Conservation (phyloP, 352 stramenopile species). For the Pythium monospermum region DNA sequence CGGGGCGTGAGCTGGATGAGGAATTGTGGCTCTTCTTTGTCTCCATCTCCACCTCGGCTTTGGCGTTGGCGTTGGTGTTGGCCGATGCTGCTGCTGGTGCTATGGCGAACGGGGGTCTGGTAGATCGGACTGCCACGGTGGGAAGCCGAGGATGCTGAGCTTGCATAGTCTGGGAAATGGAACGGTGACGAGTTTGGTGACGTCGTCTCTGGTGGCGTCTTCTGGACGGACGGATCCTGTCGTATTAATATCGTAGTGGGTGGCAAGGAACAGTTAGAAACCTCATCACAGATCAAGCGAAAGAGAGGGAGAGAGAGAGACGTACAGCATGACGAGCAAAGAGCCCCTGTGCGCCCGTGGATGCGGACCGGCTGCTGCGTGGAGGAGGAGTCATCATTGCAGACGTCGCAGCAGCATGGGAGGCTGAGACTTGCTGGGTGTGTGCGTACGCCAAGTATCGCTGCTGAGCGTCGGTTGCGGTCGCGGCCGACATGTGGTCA, state of each 20-base stretch:
- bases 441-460: conserved; percentile 22
- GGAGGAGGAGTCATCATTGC: conserved; percentile 1
- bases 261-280: too few species aligned
- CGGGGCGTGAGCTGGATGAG: conserved; percentile 7
- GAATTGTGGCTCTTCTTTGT: too few species aligned
- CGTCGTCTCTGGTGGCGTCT: conserved; percentile 16
- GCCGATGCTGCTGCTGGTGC: too few species aligned
- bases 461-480: conserved; percentile 9
- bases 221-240: conserved; percentile 19
- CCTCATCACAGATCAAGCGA: too few species aligned
- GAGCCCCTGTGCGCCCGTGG: conserved; percentile 4
- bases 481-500: conserved; percentile 7
- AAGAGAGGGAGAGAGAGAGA: too few species aligned
- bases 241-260: too few species aligned
- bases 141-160: conserved; percentile 7
- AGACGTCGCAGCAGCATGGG: too few species aligned
- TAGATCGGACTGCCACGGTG: conserved; percentile 15
- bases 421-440: too few species aligned
- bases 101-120: too few species aligned
- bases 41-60: too few species aligned
- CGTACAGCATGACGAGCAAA: conserved; percentile 20
- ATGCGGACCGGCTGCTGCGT: conserved; percentile 7
- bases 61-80: too few species aligned
- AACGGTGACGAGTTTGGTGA: conserved; percentile 24
- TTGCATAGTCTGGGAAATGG: conserved; percentile 21